Conservation (phyloP, 208 protist genomes). For the Wallacemonas sp. region DNA sequence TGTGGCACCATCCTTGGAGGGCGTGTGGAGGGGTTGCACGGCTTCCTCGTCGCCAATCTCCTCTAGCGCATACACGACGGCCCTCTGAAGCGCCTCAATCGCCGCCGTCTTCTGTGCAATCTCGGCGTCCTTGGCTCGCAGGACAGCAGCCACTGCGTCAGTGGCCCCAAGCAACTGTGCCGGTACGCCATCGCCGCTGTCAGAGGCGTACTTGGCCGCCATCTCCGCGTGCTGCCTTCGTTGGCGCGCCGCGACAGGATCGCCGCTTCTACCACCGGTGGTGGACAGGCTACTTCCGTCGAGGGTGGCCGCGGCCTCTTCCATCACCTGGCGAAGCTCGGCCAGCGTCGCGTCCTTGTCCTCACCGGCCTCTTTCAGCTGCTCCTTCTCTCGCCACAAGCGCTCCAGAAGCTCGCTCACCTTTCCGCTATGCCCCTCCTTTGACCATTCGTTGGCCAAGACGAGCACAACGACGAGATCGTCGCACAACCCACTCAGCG, state of each 20-base stretch:
- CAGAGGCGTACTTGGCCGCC: slow-evolving; percentile 2
- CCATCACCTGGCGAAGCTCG: slow-evolving; percentile 11
- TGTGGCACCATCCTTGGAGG: neutral
- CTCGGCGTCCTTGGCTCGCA: neutral
- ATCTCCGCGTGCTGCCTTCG: neutral
- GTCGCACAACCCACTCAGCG: slow-evolving; percentile 31
- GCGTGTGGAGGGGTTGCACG: neutral
- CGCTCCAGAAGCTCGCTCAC: slow-evolving; percentile 49
- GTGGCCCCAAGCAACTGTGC: neutral
- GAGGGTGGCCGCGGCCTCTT: slow-evolving; percentile 1
- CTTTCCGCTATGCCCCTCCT: slow-evolving; percentile 24
- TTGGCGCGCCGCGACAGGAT: neutral
- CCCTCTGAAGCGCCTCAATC: neutral
- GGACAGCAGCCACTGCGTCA: neutral
- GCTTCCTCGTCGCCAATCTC: neutral
- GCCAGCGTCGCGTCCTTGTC: slow-evolving; percentile 17
- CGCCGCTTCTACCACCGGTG: neutral
- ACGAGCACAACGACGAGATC: slow-evolving; percentile 48
- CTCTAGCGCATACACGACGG: neutral
- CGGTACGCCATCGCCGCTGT: neutral
- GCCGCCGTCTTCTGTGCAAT: neutral
- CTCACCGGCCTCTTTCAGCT: slow-evolving; percentile 18
- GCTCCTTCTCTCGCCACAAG: slow-evolving; percentile 28
- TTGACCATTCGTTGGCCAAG: slow-evolving; percentile 43
- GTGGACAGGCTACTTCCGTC: too few species aligned